Base-by-base conservation (phyloP, 345 rosid genomes). In the Populus euphratica region DNA sequence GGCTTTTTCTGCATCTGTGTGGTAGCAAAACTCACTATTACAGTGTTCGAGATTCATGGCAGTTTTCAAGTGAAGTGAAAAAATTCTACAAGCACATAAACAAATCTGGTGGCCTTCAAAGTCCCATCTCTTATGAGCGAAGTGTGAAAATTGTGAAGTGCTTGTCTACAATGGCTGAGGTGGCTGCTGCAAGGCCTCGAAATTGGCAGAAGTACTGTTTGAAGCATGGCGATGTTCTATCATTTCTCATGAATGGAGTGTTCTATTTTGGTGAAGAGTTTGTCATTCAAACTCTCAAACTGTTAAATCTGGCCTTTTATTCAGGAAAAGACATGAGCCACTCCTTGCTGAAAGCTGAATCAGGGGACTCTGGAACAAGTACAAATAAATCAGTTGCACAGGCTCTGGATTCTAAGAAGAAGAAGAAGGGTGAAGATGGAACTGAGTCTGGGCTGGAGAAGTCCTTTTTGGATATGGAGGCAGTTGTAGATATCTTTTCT, bases 131-230 rank as follows among this genome's bases (percentile, higher is more conserved):
- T 17, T 96, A 93, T 82, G 97, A 96, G 80, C 89, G 94, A 87
- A 90, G 99, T 88, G 97, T 92, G 77, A 93, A 96, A 90, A 89
- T 93, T 81, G 93, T 93, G 36, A 96, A 88, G 83, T 92, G 95
- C 86, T 90, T 96, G 77, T 90, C 95, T 74, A 88, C 93, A 44
- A 96, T 93, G 89, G 97, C 91, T 77, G 99, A 96, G 86, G 98
- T 92, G 69, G 98, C 97, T 70, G 85, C 86, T 72, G 88, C 94
- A n/a, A 86, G 99, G 78, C 99, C 99, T 75, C 92, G 95, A 54
- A 96, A 96, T 86, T 96, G 99, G 99, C 99, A 96, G 86, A 93
- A 93, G 85, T 96, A 92, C 77, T 93, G 99, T 84, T 86, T 90
- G 84, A 93, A 85, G 85, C 96, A 91, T 83, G 90, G 82, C 67